Evolutionary conservation across 73 alveolate species (phyloP).

Genomic region (Uronychia binucleata): DNA sequence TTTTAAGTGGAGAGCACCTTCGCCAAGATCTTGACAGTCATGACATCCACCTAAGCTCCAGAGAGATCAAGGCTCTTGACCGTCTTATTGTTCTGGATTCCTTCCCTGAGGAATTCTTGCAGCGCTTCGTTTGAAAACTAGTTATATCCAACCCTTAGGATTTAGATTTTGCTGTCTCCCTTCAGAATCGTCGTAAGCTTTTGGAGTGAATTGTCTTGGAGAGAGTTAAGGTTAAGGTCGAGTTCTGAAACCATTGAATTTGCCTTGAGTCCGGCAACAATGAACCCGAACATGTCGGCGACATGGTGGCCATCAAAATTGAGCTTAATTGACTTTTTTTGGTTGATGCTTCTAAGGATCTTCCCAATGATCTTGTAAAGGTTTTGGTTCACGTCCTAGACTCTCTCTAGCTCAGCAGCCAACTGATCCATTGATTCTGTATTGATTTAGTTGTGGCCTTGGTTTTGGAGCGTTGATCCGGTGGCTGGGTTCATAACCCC

Average conservation of each 20-base stretch:
- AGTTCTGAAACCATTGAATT: conserved; percentile 18
- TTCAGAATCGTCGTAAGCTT: conserved; percentile 1
- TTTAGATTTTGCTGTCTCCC: not conserved
- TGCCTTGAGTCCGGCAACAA: conserved; percentile 20
- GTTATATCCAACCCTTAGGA: conserved; percentile 12
- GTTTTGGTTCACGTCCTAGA: not conserved
- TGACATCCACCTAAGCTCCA: not conserved
- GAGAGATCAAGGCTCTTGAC: not conserved
- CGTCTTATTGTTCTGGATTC: not conserved
- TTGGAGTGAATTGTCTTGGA: conserved; percentile 11
- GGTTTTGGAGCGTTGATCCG: not conserved
- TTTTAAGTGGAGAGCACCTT: not conserved
- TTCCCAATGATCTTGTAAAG: conserved; percentile 6
- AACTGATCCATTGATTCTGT: not conserved
- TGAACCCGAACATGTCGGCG: not conserved
- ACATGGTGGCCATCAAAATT: conserved; percentile 1
- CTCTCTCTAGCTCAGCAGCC: not conserved
- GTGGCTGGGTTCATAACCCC: not conserved
- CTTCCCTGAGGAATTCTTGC: not conserved
- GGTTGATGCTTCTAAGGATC: conserved; percentile 15
- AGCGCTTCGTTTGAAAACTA: not conserved
- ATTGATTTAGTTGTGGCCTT: not conserved
- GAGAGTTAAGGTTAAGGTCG: conserved; percentile 3
- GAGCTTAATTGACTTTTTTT: conserved; percentile 9
- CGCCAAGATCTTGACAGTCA: not conserved